Evolutionary conservation across 2,329 filamentous ascomycete genomes (phyloP).

Genomic region (Ophiocordyceps camponoti-leonardi): DNA sequence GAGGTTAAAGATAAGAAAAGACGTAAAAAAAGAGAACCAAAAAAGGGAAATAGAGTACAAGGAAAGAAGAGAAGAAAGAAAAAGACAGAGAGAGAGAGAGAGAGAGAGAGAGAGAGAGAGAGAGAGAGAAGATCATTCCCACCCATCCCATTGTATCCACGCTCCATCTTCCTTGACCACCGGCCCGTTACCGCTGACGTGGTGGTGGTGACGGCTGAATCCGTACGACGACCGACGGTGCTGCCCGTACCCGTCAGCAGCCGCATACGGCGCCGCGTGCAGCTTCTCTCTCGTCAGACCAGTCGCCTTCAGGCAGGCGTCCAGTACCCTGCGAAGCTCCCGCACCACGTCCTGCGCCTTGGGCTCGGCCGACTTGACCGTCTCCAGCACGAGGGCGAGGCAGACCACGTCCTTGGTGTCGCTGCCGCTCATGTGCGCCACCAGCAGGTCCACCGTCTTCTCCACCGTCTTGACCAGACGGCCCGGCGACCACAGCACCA

Average conservation of each 20-base stretch:
- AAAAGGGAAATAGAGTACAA: no score
- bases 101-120: no score
- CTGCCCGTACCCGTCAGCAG: conserved; percentile 3
- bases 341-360: conserved; percentile 23
- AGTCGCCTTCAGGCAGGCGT: conserved; percentile 25
- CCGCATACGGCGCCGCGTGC: conserved; percentile 9
- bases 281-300: conserved; percentile 21
- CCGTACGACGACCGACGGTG: conserved; percentile 8
- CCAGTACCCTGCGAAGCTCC: conserved; percentile 23
- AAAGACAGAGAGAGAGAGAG: no score
- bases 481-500: conserved; percentile 23
- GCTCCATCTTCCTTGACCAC: not conserved
- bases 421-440: conserved; percentile 27
- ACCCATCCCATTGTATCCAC: not conserved
- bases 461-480: conserved; percentile 26
- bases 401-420: conserved; percentile 33
- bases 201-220: conserved; percentile 1
- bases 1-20: no score
- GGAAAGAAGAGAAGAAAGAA: no score
- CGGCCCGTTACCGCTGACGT: not conserved
- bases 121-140: not conserved
- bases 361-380: conserved; percentile 23
- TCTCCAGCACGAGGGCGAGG: conserved; percentile 28
- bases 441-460: conserved; percentile 26
- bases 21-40: no score